Conservation (phyloP, 2,329 filamentous ascomycete genomes). For the Alternaria brassicicola region DNA sequence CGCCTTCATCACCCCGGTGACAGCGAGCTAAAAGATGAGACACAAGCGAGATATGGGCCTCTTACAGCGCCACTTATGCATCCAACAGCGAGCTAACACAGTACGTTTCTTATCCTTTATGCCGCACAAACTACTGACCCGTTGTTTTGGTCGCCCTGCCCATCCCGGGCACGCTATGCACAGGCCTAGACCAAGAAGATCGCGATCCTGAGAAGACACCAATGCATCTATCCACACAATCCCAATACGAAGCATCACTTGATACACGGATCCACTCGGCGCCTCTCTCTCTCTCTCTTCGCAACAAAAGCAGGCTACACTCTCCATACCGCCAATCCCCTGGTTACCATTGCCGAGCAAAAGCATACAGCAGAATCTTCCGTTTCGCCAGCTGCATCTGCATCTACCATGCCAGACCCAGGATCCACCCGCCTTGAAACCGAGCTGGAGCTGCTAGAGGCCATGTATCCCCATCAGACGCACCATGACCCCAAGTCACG, state of each 20-base stretch:
- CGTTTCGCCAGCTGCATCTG: background rate
- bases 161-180: background rate
- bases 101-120: conserved; percentile 7
- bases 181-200: background rate
- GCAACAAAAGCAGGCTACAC: conserved; percentile 1
- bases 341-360: background rate
- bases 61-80: conserved; percentile 12
- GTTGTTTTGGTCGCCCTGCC: conserved; percentile 1
- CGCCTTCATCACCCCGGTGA: conserved; percentile 7
- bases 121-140: conserved; percentile 1
- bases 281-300: background rate
- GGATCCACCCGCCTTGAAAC: conserved; percentile 34
- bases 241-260: background rate
- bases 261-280: conserved; percentile 6
- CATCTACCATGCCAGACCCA: conserved; percentile 14
- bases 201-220: conserved; percentile 7
- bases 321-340: background rate
- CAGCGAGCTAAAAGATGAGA: conserved; percentile 12
- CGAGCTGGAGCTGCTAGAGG: conserved; percentile 52
- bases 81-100: background rate
- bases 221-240: background rate
- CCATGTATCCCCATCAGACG: conserved; percentile 54
- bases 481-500: conserved; percentile 40
- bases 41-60: conserved; percentile 13
- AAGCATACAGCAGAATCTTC: background rate